Evolutionary conservation across 371 early-diverging fungal species (phyloP), one percentile per base, ranked within the genome.

Genomic region (Mucor lusitanicus): DNA sequence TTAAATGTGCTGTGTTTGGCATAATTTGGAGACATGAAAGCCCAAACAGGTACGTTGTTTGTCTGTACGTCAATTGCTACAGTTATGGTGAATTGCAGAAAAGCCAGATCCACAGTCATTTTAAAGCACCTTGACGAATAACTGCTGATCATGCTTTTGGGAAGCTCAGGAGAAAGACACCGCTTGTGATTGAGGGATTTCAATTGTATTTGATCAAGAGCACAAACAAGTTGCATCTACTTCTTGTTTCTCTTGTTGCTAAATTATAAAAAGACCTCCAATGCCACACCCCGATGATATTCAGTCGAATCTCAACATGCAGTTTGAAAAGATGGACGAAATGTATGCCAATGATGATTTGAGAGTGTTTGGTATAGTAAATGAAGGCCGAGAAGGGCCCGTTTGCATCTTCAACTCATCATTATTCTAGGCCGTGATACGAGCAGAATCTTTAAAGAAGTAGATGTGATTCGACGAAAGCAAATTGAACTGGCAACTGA

Each of bases 401-500:
- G 19, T 7, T 46, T n/a, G 23, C 2, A 40, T 11, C 9, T 21
- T 19, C 3, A 40, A 17, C 40, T 46, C 7, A 46, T 46, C 15
- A 2, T 42, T 6, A 39, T 11, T 17, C 39, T 50, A 70, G 71
- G 71, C 6, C 58, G 59, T 40, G 53, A 70, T 62, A 70, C 71
- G 8, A 25, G 44, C 6, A 58, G 61, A 30, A 40, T 70, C 3
- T 66, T 70, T 54, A 61, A 71, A 44, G 66, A 71, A 21, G 25
- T 71, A 1, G 63, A 71, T 65, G 48, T 66, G 13, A 71, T 71
- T 25, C 58, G 67, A 59, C 50, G 56, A 54, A 67, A 71, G 42
- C 71, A 71, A 27, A 67, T 71, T 35, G 67, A 71, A 33, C 37
- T 71, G 33, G 71, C 71, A 15, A 67, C 35, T 33, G 67, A 71